Base-by-base conservation (phyloP, 2,329 filamentous ascomycete species). In the Aspergillus proliferans region DNA sequence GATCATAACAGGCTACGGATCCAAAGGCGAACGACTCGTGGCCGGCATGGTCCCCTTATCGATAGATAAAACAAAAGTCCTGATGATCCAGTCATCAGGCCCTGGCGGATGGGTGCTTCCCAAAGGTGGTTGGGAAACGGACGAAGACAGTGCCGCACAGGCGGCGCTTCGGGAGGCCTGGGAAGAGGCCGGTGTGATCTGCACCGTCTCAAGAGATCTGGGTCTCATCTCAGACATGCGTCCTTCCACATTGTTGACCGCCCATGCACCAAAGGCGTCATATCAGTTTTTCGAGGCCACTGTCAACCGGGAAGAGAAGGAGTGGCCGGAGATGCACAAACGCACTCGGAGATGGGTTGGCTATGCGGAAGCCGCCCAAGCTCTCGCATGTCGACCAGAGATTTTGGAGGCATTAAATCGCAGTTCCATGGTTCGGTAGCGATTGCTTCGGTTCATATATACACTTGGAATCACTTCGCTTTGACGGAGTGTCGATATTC, bases 81-180 rank as follows among this genome's bases (percentile, higher is more conserved):
- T 98, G 59, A 79, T 98, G 59, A 95, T 97, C 62, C 90, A 96
- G 75, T 95, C 90, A 47, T 92, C 88, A 46, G 83, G 88, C 56
- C 85, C 90, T 62, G 88, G 88, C 69, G 88, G 88, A 62, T 98
- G 93, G 93, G 93, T 98, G 40, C 79, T 98, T 51, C 93, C 93
- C 52, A 98, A 98, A 70, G 93, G 93, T 65, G 93, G 93, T 52
- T 98, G 93, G 91, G 93, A 98, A 71, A 86, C 84, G 30, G 93
- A 98, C 71, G 93, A 98, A 73, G 82, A 85, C 53, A 93, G 88
- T 55, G 83, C 86, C 53, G 82, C 92, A 67, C 88, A 93, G 49
- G 93, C 93, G 48, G 83, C 83, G 72, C 86, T 77, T 77, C 78
- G 93, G 58, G 93, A 98, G 71, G 93, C 93, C 52, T 97, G 93